Percentiles rank a stretch among this genome's conserved stretches.
phyloP scores from a whole-genome alignment of 1,284 basidiomycete genomes.

The Fereydounia khargensis region DNA sequence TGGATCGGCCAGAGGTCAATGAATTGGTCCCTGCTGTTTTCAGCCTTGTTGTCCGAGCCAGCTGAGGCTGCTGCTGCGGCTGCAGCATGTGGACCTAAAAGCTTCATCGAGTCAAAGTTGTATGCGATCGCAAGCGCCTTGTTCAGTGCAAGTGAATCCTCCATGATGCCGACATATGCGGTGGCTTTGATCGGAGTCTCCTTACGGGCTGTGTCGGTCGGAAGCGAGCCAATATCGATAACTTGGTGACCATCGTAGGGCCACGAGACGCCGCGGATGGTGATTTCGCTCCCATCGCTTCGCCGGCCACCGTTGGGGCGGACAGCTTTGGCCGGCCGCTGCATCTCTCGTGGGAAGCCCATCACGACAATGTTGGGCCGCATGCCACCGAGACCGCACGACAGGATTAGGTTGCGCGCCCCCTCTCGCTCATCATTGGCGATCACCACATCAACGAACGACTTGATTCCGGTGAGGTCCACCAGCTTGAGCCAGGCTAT shows the following conservation, averaged over 20 bases:
- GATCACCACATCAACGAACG: conserved; percentile 55
- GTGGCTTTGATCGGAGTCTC: conserved; percentile 50
- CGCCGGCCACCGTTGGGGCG: conserved; percentile 12
- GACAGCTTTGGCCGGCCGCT: conserved; percentile 28
- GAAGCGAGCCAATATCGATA: conserved; percentile 35
- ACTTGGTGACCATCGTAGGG: conserved; percentile 19
- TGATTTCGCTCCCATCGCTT: conserved; percentile 45
- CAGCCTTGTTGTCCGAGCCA: conserved; percentile 6
- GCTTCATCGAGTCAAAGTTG: conserved; percentile 47
- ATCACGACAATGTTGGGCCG: conserved; percentile 55
- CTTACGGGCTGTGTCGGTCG: conserved; percentile 44
- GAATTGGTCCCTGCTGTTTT: conserved; percentile 26
- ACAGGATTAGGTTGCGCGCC: conserved; percentile 51
- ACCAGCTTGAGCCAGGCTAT: conserved; percentile 57
- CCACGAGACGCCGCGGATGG: conserved; percentile 34
- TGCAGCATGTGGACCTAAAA: conserved; percentile 22
- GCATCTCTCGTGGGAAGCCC: conserved; percentile 51
- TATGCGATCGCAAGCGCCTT: conserved; percentile 55
- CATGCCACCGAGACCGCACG: conserved; percentile 55
- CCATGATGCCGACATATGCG: conserved; percentile 56
- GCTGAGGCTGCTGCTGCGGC: not conserved
- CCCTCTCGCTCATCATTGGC: conserved; percentile 54
- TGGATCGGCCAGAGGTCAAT: conserved; percentile 57
- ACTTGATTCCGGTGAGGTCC: conserved; percentile 53
- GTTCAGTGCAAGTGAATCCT: conserved; percentile 55